Evolutionary conservation across 495 filamentous ascomycete species (phyloP).

Genomic region (Lineolata rhizophorae): DNA sequence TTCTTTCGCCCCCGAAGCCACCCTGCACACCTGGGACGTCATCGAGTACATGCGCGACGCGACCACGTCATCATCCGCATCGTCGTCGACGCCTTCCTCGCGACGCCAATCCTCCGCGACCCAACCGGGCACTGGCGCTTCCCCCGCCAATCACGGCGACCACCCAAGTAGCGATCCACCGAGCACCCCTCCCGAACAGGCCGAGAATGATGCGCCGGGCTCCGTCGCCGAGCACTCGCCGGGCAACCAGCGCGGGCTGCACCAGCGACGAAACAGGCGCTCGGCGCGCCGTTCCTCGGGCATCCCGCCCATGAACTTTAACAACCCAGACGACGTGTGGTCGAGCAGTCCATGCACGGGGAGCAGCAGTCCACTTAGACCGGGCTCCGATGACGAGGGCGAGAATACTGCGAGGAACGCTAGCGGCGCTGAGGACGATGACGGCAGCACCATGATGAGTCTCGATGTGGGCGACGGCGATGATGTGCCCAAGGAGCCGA

Average conservation of each 20-base stretch:
- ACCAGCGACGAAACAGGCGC: conserved; percentile 36
- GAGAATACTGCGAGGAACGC: conserved; percentile 13
- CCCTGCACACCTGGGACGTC: conserved; percentile 93
- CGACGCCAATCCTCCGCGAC: too few relatives aligned
- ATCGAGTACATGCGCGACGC: conserved; percentile 74
- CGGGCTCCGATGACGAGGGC: conserved; percentile 8
- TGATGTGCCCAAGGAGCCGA: conserved; percentile 6
- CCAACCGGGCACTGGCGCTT: too few relatives aligned
- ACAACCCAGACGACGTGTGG: conserved; percentile 35
- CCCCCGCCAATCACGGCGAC: too few relatives aligned
- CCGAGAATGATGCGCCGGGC: too few relatives aligned
- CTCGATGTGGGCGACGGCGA: conserved; percentile 8
- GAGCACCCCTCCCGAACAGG: conserved; percentile 40
- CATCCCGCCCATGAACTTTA: conserved; percentile 35
- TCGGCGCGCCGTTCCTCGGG: conserved; percentile 31
- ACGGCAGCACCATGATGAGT: conserved; percentile 10
- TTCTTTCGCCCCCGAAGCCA: conserved; percentile 93
- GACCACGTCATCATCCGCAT: conserved; percentile 61
- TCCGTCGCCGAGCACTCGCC: conserved; percentile 36
- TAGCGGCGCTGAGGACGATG: conserved; percentile 7
- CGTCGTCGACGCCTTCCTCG: conserved; percentile 46
- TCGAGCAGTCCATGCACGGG: conserved; percentile 66
- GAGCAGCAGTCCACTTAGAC: conserved; percentile 20
- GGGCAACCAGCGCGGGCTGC: conserved; percentile 42
- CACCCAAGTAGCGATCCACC: too few relatives aligned